Evolutionary conservation across 2,329 filamentous ascomycete species (phyloP), one percentile per base, ranked within the genome.

Genomic region (Pestalotiopsis sp.): DNA sequence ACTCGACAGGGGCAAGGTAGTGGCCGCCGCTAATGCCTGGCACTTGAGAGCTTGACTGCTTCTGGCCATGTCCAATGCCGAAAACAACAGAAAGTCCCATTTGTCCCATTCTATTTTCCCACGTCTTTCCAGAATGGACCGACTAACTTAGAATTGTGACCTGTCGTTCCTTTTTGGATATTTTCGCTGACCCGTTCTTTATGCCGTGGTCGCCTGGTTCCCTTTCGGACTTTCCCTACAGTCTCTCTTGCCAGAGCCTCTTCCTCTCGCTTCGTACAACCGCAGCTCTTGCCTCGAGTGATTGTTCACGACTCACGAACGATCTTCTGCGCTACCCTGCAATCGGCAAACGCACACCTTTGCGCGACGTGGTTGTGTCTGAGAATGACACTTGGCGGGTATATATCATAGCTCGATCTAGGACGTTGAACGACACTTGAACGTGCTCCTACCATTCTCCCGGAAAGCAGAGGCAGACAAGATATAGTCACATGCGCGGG

Each of bases 31-130:
- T 64, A 64, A 64, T 64, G 61, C 30, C 30, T n/a, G 55, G 13
- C 61, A 44, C 39, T 22, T 44, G 22, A 5, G 40, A 64, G 61
- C 40, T 64, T 52, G 30, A 52, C 20, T 59, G 56, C 20, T 48
- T 48, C 39, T 35, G 20, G 20, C 20, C 20, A 24, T 64, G n/a
- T 20, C 35, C 61, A 35, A 14, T 39, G 30, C 58, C 58, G 30
- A 60, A 64, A 64, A 64, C 61, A 64, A 52, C 61, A 64, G 61
- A 48, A 44, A 10, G 38, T 22, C 35, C 61, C 38, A 64, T 52
- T 26, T 48, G 38, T 22, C 44, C 17, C 22, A 14, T 39, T 20
- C 58, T 38, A 60, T n/a, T 17, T 52, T 52, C 44, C 44, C 44
- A 52, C 44, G 44, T 52, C 44, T 52, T 52, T 17, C 44, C 56